phyloP scores from a whole-genome alignment of 1,139 yeast species.

The Blastobotrys buckinghamii region DNA sequence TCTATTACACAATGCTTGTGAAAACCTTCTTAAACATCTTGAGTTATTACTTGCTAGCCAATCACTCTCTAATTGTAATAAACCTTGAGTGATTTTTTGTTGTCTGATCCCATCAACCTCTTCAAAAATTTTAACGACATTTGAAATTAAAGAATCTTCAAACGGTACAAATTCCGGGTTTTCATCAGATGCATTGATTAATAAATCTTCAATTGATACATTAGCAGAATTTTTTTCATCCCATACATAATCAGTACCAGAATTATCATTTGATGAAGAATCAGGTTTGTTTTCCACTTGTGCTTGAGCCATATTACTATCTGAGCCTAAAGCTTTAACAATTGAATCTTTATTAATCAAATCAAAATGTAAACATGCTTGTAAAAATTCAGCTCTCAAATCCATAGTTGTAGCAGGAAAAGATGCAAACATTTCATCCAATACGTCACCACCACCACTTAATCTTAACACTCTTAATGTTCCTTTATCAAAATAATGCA shows the following conservation, averaged over 20 bases:
- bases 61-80: slow-evolving; percentile 19
- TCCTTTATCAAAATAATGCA: slow-evolving; percentile 24
- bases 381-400: slow-evolving; percentile 51
- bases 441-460: slow-evolving; percentile 30
- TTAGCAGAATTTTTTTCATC: slow-evolving; percentile 5
- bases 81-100: slow-evolving; percentile 21
- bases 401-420: slow-evolving; percentile 45
- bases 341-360: slow-evolving; percentile 40
- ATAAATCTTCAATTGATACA: slow-evolving; percentile 19
- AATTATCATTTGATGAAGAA: slow-evolving; percentile 1
- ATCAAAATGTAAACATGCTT: slow-evolving; percentile 44
- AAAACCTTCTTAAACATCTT: slow-evolving; percentile 40
- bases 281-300: neutral
- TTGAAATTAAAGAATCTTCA: slow-evolving; percentile 22
- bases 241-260: slow-evolving; percentile 9
- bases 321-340: slow-evolving; percentile 43
- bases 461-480: slow-evolving; percentile 26
- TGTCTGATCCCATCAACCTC: slow-evolving; percentile 27
- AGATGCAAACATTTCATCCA: slow-evolving; percentile 42
- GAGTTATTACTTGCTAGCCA: slow-evolving; percentile 26
- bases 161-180: slow-evolving; percentile 25
- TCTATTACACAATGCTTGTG: slow-evolving; percentile 42
- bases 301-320: slow-evolving; percentile 17
- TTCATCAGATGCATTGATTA: slow-evolving; percentile 21
- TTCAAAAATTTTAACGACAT: slow-evolving; percentile 23